A percentile compares a stretch with the other conserved stretches of the same genome.
These are phyloP conservation scores for Malus hybrid DNA, from an alignment of 331 rosid species.

Conservation along the genomic window DNA sequence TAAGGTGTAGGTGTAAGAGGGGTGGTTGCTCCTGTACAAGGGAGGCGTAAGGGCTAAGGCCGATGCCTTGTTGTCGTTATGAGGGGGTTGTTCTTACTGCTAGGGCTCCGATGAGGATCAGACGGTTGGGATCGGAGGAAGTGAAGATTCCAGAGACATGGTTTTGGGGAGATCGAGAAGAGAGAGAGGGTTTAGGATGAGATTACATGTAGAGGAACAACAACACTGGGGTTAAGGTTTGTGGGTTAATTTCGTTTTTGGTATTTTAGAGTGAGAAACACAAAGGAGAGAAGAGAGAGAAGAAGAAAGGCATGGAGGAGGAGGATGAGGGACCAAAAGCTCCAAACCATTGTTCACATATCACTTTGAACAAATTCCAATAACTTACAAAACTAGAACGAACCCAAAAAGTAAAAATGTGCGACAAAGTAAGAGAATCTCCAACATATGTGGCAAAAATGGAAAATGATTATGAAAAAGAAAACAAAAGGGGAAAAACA, in stretches of 20 bases:
- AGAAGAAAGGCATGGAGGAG: neutral
- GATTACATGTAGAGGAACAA: slow-evolving; percentile 47
- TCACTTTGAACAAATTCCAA: neutral
- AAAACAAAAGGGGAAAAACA: neutral
- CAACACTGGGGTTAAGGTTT: slow-evolving; percentile 27
- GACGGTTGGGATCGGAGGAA: slow-evolving; percentile 42
- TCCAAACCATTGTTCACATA: slow-evolving; percentile 40
- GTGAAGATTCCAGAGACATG: slow-evolving; percentile 64
- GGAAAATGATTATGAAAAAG: neutral
- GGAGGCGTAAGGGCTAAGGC: slow-evolving; percentile 15
- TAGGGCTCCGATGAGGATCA: slow-evolving; percentile 41
- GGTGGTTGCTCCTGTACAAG: slow-evolving; percentile 63
- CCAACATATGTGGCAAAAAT: neutral
- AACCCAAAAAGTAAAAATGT: neutral
- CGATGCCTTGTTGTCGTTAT: slow-evolving; percentile 23
- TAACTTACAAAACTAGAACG: neutral
- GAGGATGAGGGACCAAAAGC: slow-evolving; percentile 12
- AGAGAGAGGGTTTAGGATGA: slow-evolving; percentile 31
- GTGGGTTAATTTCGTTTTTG: neutral
- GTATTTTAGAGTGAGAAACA: slow-evolving; percentile 15
- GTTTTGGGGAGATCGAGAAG: slow-evolving; percentile 26
- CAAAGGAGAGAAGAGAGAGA: neutral
- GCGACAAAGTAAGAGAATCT: neutral
- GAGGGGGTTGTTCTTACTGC: slow-evolving; percentile 6
- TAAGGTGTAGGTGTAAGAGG: slow-evolving; percentile 84